Percentiles rank a stretch among this genome's conserved stretches.
Conservation (phyloP, 2,329 filamentous ascomycete genomes). For the Coniochaeta sp. region DNA sequence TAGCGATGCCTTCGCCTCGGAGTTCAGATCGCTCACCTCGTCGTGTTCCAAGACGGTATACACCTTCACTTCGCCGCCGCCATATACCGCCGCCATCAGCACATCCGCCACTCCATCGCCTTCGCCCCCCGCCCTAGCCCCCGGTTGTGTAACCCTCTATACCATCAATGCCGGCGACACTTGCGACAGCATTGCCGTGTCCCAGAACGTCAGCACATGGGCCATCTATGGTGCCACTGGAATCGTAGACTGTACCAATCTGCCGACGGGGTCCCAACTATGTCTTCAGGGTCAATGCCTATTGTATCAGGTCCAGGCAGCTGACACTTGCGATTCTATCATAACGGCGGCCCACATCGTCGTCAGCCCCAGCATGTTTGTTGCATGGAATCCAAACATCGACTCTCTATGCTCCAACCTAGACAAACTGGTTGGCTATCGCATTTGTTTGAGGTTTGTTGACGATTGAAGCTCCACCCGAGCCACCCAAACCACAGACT, state of each 20-base stretch:
- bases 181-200: conserved; percentile 1
- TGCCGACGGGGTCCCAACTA: no score
- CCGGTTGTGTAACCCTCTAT: background rate
- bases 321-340: no score
- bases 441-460: no score
- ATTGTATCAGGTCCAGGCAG: no score
- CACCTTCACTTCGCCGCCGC: background rate
- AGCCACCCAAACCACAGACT: no score
- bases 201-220: background rate
- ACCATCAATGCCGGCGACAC: background rate
- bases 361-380: background rate
- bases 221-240: background rate
- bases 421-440: background rate
- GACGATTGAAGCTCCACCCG: no score
- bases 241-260: no score
- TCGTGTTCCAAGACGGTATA: background rate
- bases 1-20: background rate
- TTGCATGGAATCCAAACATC: conserved; percentile 5
- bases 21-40: background rate
- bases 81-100: background rate
- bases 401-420: conserved; percentile 3
- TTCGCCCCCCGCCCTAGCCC: no score
- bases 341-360: background rate
- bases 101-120: background rate
- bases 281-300: no score